Evolutionary conservation across 1,284 basidiomycete genomes (phyloP).

Genomic region (Ceratobasidium sp.): DNA sequence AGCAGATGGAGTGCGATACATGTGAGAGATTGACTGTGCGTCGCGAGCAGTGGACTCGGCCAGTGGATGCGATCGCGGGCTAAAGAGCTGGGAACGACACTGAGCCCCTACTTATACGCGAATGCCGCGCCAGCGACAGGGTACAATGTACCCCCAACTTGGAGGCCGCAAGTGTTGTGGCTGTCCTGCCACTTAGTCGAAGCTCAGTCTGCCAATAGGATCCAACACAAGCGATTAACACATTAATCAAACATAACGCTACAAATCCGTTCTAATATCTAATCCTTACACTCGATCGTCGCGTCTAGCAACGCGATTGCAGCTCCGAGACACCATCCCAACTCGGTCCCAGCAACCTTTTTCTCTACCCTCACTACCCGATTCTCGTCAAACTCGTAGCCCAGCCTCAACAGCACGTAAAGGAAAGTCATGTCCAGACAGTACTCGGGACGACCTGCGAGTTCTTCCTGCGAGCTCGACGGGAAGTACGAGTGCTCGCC

Average conservation of each 20-base stretch:
- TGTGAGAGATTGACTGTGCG: no score
- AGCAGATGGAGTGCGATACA: no score
- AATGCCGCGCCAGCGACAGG: no score
- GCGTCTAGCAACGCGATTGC: conserved; percentile 66
- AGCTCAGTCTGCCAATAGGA: no score
- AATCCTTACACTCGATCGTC: conserved; percentile 37
- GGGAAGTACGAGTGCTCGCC: conserved; percentile 53
- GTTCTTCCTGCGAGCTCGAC: conserved; percentile 56
- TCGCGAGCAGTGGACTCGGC: no score
- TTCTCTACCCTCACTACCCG: conserved; percentile 82
- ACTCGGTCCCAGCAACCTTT: conserved; percentile 87
- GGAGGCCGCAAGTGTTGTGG: no score
- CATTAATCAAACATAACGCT: conserved; percentile 15
- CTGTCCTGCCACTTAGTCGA: no score
- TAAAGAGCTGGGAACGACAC: no score
- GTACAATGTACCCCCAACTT: no score
- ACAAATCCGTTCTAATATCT: conserved; percentile 3
- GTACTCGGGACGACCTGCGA: conserved; percentile 87
- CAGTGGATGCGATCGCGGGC: no score
- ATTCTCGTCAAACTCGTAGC: conserved; percentile 78
- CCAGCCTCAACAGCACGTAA: conserved; percentile 82
- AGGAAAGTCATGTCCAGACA: conserved; percentile 97
- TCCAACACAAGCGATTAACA: neutral
- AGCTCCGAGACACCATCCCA: conserved; percentile 94
- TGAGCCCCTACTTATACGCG: no score